Conservation (phyloP, 2,329 filamentous ascomycete genomes). For the Pseudopithomyces maydicus region DNA sequence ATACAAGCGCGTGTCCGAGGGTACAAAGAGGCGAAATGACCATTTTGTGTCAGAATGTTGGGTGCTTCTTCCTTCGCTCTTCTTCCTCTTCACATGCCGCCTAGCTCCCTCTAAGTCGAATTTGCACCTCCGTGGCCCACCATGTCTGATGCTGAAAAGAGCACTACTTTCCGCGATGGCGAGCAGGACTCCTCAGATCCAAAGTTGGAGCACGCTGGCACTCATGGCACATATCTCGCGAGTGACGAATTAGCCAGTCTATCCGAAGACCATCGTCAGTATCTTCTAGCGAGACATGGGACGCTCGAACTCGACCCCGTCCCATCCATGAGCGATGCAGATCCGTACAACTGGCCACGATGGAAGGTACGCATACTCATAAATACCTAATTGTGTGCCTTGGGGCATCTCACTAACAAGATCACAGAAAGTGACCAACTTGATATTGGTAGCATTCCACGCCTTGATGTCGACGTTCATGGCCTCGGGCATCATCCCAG, state of each 20-base stretch:
- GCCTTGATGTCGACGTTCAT: constrained; percentile 63
- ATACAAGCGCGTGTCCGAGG: not conserved
- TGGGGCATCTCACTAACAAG: constrained; percentile 1
- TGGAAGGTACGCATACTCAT: constrained; percentile 49
- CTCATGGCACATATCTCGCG: constrained; percentile 35
- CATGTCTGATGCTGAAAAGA: constrained; percentile 15
- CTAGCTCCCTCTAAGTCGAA: not conserved
- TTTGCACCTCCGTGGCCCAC: not conserved
- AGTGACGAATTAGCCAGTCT: constrained; percentile 39
- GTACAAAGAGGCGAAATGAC: constrained; percentile 18
- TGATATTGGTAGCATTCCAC: constrained; percentile 62
- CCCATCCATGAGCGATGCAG: constrained; percentile 55
- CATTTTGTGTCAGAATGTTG: not conserved
- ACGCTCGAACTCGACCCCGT: constrained; percentile 60
- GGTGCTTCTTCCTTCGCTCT: not conserved
- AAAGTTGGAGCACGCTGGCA: constrained; percentile 31
- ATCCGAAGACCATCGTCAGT: constrained; percentile 53
- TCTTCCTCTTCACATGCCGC: not conserved
- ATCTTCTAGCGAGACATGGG: constrained; percentile 59
- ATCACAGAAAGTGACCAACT: constrained; percentile 57
- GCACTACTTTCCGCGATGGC: constrained; percentile 10
- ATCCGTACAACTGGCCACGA: constrained; percentile 62
- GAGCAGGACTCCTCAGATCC: constrained; percentile 16
- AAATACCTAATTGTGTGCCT: not conserved
- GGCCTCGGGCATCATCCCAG: constrained; percentile 60